phyloP scores from a whole-genome alignment of 108 stramenopile species.

The Schizochytrium sp. region DNA sequence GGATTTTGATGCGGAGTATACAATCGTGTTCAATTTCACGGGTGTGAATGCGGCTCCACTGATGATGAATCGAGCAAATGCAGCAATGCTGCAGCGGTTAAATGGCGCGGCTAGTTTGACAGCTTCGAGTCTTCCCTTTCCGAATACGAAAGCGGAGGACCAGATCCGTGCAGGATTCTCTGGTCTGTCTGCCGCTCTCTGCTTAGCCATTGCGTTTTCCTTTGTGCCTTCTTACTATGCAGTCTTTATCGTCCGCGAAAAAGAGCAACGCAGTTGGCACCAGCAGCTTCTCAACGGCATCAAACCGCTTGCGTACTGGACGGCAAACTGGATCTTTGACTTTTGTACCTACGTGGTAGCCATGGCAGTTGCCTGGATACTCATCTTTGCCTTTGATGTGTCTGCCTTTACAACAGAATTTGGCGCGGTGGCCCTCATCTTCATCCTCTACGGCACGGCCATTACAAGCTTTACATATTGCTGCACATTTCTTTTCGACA shows the following conservation, averaged over 20 bases:
- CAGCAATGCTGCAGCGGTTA: neutral
- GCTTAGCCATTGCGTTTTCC: constrained; percentile 39
- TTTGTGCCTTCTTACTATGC: constrained; percentile 46
- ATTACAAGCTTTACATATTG: neutral
- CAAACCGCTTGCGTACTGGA: constrained; percentile 42
- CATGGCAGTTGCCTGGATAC: constrained; percentile 24
- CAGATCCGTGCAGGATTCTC: neutral
- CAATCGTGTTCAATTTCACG: neutral
- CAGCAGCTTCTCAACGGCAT: constrained; percentile 44
- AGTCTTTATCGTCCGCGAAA: constrained; percentile 38
- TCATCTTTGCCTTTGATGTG: constrained; percentile 22
- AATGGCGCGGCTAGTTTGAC: neutral
- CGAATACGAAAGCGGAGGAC: neutral
- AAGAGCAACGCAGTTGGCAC: constrained; percentile 31
- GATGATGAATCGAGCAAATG: neutral
- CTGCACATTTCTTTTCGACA: neutral
- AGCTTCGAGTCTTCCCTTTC: neutral
- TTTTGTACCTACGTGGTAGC: constrained; percentile 30
- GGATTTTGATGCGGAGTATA: neutral
- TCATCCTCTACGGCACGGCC: constrained; percentile 29
- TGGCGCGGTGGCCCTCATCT: constrained; percentile 29
- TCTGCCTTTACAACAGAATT: neutral
- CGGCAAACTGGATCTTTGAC: constrained; percentile 38
- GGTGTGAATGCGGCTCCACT: neutral
- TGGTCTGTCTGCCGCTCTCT: constrained; percentile 28